Base-by-base conservation (phyloP, 176 grass and related monocot species). In the Pontederia paniculata region DNA sequence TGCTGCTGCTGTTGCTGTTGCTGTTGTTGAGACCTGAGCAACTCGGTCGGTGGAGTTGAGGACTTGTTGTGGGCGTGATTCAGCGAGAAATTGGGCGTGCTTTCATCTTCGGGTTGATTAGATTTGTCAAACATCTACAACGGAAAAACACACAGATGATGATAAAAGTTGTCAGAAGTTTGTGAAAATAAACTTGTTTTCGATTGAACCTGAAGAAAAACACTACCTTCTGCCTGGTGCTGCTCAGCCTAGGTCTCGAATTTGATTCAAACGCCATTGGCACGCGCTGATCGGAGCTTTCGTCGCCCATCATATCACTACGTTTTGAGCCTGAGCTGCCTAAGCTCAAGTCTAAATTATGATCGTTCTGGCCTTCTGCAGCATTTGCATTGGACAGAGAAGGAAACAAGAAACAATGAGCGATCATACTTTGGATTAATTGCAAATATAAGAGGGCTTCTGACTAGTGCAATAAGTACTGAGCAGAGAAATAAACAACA, bases 301-400 rank as follows among this genome's bases (percentile, higher is more conserved):
- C 37, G 28, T 60, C 23, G 63, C 69, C 49, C 42, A 66, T 70
- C 1, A 68, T 44, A 20, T 55, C 77, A 54, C 60, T 73, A 54
- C 82, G 77, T 67, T 83, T 87, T 12, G 72, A 84, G 16, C 80
- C 77, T 23, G 91, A 81, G 56, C 79, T 86, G 16, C 91, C 91
- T 23, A 97, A 72, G 25, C 82, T 86, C n/a, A 97, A 73, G 74
- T 90, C 86, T 21, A 97, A 77, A 58, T 97, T 90, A 57, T 97
- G 86, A 55, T 81, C 86, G n/a, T 48, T 72, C 48, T 50, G 73
- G n/a, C 8, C 52, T 0, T 17, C 22, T 50, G 65, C 61, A 64
- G 17, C 17, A 13, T 10, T n/a, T 56, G 62, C 9, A 73, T 9
- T 17, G 28, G 14, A 65, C 13, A 50, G 9, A 50, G 14, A 45